phyloP scores from a whole-genome alignment of 2,329 filamentous ascomycete genomes.

The Fusarium udum region DNA sequence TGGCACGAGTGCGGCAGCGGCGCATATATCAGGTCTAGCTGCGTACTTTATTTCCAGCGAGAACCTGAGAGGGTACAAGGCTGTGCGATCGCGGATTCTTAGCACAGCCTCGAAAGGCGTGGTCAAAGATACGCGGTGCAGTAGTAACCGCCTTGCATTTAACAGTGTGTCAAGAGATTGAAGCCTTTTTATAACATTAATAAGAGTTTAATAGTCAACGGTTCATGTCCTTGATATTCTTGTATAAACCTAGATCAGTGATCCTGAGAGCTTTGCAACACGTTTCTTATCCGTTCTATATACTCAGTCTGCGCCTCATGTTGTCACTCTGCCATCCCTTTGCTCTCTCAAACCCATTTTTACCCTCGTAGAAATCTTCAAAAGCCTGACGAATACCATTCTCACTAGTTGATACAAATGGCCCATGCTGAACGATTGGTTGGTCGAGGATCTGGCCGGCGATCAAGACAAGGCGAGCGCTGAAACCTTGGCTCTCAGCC shows the following conservation, averaged over 20 bases:
- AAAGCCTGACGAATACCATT: not conserved
- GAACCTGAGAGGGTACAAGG: not conserved
- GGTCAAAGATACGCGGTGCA: not conserved
- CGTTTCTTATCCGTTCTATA: not conserved
- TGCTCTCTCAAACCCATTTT: not conserved
- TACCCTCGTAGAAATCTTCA: not conserved
- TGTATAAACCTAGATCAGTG: accelerated
- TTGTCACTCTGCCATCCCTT: not conserved
- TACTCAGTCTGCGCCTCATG: not conserved
- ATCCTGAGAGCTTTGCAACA: not conserved
- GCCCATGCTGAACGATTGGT: not conserved
- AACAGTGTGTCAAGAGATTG: no score
- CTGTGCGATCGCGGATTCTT: not conserved
- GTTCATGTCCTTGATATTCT: not conserved
- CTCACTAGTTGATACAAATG: not conserved
- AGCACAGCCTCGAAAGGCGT: accelerated
- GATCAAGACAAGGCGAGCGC: not conserved
- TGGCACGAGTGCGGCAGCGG: conserved; percentile 2
- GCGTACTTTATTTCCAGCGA: not conserved
- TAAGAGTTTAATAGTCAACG: accelerated
- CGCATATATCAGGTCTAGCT: not conserved
- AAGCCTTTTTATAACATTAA: not conserved
- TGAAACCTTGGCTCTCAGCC: accelerated
- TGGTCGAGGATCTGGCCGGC: not conserved
- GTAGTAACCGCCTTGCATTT: not conserved